These are phyloP conservation scores for Hemileia vastatrix DNA, from an alignment of 1,284 basidiomycete species.

Conservation along the genomic window DNA sequence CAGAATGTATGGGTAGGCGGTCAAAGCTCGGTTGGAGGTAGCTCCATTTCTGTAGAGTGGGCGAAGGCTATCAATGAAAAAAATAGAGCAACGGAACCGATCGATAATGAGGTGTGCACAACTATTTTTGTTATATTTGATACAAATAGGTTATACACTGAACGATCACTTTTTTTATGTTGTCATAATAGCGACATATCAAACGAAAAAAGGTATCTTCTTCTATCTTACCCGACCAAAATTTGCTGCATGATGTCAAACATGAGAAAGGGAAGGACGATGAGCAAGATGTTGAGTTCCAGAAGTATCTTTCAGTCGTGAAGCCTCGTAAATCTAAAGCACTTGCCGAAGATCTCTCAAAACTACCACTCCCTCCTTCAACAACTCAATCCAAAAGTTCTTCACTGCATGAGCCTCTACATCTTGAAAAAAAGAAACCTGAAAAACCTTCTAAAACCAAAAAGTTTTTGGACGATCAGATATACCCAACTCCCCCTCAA, in stretches of 20 bases:
- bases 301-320: conserved; percentile 7
- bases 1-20: conserved; percentile 58
- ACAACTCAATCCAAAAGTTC: conserved; percentile 13
- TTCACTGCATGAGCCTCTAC: conserved; percentile 5
- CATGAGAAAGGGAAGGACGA: background rate
- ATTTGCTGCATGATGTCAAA: background rate
- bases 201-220: background rate
- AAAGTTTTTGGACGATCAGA: background rate
- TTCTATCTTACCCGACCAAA: conserved; percentile 7
- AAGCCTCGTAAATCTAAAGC: conserved; percentile 13
- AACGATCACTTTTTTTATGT: conserved; percentile 22
- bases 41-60: conserved; percentile 53
- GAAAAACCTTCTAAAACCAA: background rate
- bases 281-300: background rate
- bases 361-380: conserved; percentile 8
- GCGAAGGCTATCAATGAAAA: conserved; percentile 9
- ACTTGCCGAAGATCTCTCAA: conserved; percentile 5
- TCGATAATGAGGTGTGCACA: too few relatives aligned
- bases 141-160: too few relatives aligned
- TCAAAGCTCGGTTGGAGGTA: conserved; percentile 62
- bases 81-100: background rate
- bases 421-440: background rate
- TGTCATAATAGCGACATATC: conserved; percentile 29
- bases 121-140: too few relatives aligned
- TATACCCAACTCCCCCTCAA: background rate